These are phyloP conservation scores for Komagataella pastoris DNA, from an alignment of 805 yeast genomes.

Conservation along the genomic window DNA sequence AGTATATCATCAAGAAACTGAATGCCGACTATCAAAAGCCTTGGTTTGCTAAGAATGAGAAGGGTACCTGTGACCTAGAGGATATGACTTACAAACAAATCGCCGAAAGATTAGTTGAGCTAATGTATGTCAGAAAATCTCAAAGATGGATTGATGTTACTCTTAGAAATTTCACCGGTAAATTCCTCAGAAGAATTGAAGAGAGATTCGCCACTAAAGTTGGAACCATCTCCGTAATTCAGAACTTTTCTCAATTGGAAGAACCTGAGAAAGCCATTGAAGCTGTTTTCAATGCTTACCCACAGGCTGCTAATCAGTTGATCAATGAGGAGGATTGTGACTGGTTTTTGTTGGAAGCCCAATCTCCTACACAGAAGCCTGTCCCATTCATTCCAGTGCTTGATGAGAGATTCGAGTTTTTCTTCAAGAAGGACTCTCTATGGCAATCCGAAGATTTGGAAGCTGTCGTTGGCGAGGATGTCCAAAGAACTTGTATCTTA, in stretches of 20 bases:
- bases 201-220: conserved; percentile 70
- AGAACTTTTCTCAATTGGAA: conserved; percentile 55
- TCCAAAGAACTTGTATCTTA: conserved; percentile 96
- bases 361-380: conserved; percentile 84
- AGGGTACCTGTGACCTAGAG: conserved; percentile 79
- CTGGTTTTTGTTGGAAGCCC: conserved; percentile 73
- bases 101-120: conserved; percentile 73
- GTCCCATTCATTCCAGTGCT: conserved; percentile 95
- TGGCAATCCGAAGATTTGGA: conserved; percentile 98
- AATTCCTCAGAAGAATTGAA: conserved; percentile 85
- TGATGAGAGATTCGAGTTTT: conserved; percentile 88
- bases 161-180: conserved; percentile 78
- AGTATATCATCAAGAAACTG: conserved; percentile 70
- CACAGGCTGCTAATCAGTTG: conserved; percentile 67
- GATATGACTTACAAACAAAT: conserved; percentile 95
- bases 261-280: conserved; percentile 51
- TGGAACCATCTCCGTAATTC: conserved; percentile 53
- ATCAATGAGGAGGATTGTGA: conserved; percentile 94
- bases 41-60: conserved; percentile 78
- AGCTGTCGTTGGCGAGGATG: conserved; percentile 92
- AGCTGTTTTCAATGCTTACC: conserved; percentile 51
- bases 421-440: conserved; percentile 95
- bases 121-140: conserved; percentile 72
- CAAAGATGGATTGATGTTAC: conserved; percentile 80
- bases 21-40: conserved; percentile 96